Evolutionary conservation across 2,329 filamentous ascomycete species (phyloP).

Genomic region (Blastomyces percursus): DNA sequence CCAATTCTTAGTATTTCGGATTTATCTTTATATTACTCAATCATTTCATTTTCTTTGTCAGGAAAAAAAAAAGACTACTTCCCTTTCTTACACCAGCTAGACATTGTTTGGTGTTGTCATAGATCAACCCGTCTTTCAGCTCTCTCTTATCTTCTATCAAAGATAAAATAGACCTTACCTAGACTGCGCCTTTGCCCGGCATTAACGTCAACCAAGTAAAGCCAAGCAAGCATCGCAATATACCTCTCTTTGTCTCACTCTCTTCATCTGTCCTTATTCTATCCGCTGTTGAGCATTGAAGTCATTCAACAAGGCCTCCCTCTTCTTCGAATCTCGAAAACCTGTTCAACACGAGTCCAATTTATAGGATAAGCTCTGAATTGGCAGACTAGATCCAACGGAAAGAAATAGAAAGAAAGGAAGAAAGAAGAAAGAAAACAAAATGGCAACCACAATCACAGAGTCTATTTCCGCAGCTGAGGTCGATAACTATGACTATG

Average conservation of each 20-base stretch:
- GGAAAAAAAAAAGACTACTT: too few species aligned
- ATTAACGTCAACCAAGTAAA: neutral
- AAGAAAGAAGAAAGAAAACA: neutral
- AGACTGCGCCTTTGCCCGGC: neutral
- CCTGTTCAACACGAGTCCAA: slow-evolving; percentile 4
- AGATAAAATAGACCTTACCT: too few species aligned
- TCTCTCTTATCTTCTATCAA: too few species aligned
- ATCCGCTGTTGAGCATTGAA: slow-evolving; percentile 1
- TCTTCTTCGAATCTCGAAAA: neutral
- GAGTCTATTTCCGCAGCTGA: slow-evolving; percentile 54
- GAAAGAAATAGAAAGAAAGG: neutral
- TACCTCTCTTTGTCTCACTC: neutral
- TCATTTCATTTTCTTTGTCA: too few species aligned
- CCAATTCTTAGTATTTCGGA: too few species aligned
- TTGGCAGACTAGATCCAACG: neutral
- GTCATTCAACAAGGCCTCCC: slow-evolving; percentile 8
- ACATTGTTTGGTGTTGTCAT: too few species aligned
- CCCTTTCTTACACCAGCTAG: too few species aligned
- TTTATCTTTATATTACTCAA: too few species aligned
- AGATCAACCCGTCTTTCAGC: too few species aligned
- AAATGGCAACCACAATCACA: slow-evolving; percentile 41
- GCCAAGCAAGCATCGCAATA: neutral
- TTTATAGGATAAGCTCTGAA: neutral
- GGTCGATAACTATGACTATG: slow-evolving; percentile 64
- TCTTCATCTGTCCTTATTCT: neutral